Base-by-base conservation (phyloP, 148 eudicot species). In the Rhododendron mucronatum region DNA sequence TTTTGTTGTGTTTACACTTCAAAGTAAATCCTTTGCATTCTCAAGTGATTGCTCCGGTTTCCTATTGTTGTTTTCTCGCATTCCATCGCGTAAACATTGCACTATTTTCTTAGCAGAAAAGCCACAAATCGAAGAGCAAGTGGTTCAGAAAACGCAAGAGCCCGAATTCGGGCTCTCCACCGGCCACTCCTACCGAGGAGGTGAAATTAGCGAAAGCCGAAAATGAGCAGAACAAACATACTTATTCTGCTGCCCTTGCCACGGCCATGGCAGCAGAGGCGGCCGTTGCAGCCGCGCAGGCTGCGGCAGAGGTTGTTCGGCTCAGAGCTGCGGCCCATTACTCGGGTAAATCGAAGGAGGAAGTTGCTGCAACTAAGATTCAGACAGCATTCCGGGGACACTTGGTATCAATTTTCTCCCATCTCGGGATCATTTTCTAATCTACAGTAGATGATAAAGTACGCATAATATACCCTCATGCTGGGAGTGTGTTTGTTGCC, bases 271-370 rank as follows among this genome's bases (percentile, higher is more conserved):
- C 97, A 4, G 99, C 95, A 51, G 95, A 95, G 86, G 96, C 94
- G 4, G 99, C 99, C 9, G 95, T 91, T 85, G 94, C 94, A 3
- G 96, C 98, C 4, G 95, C 96, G n/a, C 93, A 95, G 47, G 97
- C 95, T 21, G 99, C 96, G 83, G 97, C 94, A 39, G 97, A 95
- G 92, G 95, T 94, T 86, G 98, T 93, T 63, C 91, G 98, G 81
- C 92, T 95, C 23, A 89, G 96, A n/a, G 81, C 87, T 28, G 87
- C 87, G 0, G 82, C 94, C 28, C 92, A 85, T 47, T 88, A 83
- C 84, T 57, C 83, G 7, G 95, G 93, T 16, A 92, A 90, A 89
- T 86, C 96, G 7, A 92, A 91, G 84, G 98, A 96, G 91, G 99
- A 96, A 85, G 83, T 89, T 0, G 94, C 97, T 0, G 96, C 95